Evolutionary conservation across 495 filamentous ascomycete species (phyloP).

Genomic region (Lophium mytilinum): DNA sequence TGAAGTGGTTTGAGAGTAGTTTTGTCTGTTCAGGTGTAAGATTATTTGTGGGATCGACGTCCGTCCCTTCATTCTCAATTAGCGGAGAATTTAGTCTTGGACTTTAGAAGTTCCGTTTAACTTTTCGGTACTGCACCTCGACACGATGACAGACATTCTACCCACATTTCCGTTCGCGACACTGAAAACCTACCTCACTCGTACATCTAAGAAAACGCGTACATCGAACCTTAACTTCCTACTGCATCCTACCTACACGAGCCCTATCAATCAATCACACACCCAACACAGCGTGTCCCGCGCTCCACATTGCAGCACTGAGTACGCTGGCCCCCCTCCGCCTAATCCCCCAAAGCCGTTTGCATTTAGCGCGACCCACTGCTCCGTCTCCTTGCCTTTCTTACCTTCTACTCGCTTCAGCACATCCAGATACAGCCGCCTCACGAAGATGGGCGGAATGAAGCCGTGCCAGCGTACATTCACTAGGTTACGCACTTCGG

Average conservation of each 20-base stretch:
- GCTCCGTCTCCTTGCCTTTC: constrained; percentile 9
- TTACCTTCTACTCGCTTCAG: constrained; percentile 15
- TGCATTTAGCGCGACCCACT: constrained; percentile 30
- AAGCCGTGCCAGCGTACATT: constrained; percentile 32
- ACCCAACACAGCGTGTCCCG: constrained; percentile 21
- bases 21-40: too few relatives aligned
- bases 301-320: constrained; percentile 17
- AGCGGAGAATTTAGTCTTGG: too few relatives aligned
- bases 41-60: too few relatives aligned
- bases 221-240: neutral
- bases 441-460: constrained; percentile 24
- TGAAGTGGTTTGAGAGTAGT: too few relatives aligned
- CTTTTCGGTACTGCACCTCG: too few relatives aligned
- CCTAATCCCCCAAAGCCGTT: constrained; percentile 22
- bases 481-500: constrained; percentile 15
- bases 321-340: constrained; percentile 3
- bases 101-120: too few relatives aligned
- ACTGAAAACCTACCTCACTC: too few relatives aligned
- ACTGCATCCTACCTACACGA: neutral
- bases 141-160: too few relatives aligned
- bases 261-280: neutral
- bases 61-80: too few relatives aligned
- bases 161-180: too few relatives aligned
- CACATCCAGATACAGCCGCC: constrained; percentile 23
- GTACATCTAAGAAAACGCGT: too few relatives aligned